A percentile compares a stretch with the other conserved stretches of the same genome.
These are phyloP conservation scores for Pisolithus thermaeus DNA, from an alignment of 1,284 basidiomycete genomes.

Conservation along the genomic window DNA sequence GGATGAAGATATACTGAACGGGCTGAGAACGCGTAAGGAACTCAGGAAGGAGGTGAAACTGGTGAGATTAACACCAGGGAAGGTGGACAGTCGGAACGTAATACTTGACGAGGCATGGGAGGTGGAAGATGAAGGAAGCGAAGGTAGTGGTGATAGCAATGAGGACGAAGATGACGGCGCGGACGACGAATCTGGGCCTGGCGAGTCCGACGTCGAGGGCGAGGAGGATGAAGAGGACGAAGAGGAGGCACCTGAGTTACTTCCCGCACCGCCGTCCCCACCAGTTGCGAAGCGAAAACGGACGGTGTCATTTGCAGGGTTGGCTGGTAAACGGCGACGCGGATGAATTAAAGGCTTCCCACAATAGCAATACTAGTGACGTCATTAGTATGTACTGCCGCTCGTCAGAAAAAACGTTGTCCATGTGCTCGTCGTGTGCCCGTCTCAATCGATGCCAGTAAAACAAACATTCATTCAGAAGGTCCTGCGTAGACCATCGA, in stretches of 20 bases:
- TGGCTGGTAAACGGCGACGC: conserved; percentile 5
- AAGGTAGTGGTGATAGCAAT: conserved; percentile 22
- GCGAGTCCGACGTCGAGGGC: conserved; percentile 4
- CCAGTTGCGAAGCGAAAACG: conserved; percentile 44
- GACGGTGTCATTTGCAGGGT: conserved; percentile 19
- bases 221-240: conserved; percentile 8
- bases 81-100: conserved; percentile 48
- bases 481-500: conserved; percentile 25
- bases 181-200: not conserved
- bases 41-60: conserved; percentile 52
- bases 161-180: conserved; percentile 33
- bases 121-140: conserved; percentile 23
- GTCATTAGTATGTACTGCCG: conserved; percentile 1
- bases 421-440: not conserved
- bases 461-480: conserved; percentile 28
- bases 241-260: conserved; percentile 18
- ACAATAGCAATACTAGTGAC: not conserved
- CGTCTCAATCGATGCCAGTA: conserved; percentile 18
- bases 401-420: not conserved
- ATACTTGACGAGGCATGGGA: conserved; percentile 54
- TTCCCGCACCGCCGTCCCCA: conserved; percentile 21
- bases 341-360: not conserved
- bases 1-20: conserved; percentile 43
- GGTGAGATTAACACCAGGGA: conserved; percentile 49
- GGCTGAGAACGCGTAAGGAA: conserved; percentile 54